These are phyloP conservation scores for Fonsecaea pugnacius DNA, from an alignment of 2,329 filamentous ascomycete species.

Conservation along the genomic window DNA sequence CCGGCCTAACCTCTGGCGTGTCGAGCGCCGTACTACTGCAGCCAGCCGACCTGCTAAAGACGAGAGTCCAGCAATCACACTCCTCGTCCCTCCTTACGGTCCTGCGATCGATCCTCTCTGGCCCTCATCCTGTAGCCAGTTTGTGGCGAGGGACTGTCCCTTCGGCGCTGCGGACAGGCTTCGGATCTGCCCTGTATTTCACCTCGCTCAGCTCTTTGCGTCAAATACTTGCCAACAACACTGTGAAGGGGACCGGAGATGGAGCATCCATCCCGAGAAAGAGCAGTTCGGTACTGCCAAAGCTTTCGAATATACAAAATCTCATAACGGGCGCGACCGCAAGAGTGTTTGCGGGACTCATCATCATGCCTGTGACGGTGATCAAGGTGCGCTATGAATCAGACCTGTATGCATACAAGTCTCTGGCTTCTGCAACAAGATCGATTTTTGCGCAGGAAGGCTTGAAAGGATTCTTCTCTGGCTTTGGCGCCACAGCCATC, in stretches of 20 bases:
- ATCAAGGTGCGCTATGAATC: constrained; percentile 97
- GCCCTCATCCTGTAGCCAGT: constrained; percentile 68
- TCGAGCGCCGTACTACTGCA: constrained; percentile 89
- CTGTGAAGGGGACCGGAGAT: constrained; percentile 42
- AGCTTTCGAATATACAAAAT: constrained; percentile 82
- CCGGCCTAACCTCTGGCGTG: constrained; percentile 84
- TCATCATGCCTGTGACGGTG: constrained; percentile 94
- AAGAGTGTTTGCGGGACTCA: constrained; percentile 81
- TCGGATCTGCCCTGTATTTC: constrained; percentile 94
- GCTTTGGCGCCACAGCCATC: constrained; percentile 90
- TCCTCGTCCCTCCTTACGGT: constrained; percentile 70
- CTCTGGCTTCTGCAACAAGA: constrained; percentile 70
- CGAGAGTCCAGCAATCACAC: constrained; percentile 86
- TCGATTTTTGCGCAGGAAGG: constrained; percentile 78
- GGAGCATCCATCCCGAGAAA: constrained; percentile 12
- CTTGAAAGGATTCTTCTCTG: constrained; percentile 82
- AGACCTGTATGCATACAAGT: constrained; percentile 80
- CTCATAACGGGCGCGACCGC: constrained; percentile 82
- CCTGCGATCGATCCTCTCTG: constrained; percentile 70
- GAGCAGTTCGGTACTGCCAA: constrained; percentile 69
- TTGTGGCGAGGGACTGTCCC: constrained; percentile 94
- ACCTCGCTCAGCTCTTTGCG: constrained; percentile 82
- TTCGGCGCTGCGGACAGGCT: constrained; percentile 88
- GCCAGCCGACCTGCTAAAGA: constrained; percentile 95
- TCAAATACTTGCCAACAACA: constrained; percentile 56